Conservation (phyloP, 768 basidiomycete genomes). For the Amyloporia xantha region DNA sequence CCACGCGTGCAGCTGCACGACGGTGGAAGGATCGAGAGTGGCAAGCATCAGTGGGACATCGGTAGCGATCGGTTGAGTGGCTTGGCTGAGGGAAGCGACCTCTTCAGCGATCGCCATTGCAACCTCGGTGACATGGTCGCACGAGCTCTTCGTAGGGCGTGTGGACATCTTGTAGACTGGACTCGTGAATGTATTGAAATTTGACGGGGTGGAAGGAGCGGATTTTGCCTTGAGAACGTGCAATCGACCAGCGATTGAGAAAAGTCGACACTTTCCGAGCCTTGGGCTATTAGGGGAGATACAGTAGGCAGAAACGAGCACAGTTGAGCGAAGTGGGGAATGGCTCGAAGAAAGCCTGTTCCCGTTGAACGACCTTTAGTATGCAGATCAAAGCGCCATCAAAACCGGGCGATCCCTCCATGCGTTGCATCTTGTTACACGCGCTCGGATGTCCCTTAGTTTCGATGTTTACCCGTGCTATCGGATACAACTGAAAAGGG, state of each 20-base stretch:
- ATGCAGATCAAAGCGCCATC: background rate
- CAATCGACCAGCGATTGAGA: background rate
- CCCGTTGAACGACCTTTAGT: too few species aligned
- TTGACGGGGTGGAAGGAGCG: background rate
- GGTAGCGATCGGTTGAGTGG: slow-evolving; percentile 20
- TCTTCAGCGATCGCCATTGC: slow-evolving; percentile 30
- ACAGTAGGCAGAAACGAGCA: background rate
- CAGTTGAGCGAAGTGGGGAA: background rate
- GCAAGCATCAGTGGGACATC: slow-evolving; percentile 28
- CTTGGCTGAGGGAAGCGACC: slow-evolving; percentile 25
- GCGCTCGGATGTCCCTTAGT: background rate
- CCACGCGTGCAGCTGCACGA: slow-evolving; percentile 27
- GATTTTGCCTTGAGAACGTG: background rate
- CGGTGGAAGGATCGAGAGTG: slow-evolving; percentile 27
- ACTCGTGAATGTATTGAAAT: background rate
- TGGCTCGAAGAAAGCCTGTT: background rate
- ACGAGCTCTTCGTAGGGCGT: background rate
- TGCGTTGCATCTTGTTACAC: background rate
- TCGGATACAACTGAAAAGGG: background rate
- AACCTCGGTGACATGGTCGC: slow-evolving; percentile 14
- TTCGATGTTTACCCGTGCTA: background rate
- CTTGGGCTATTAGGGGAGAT: background rate
- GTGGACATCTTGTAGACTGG: background rate
- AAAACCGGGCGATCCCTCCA: background rate
- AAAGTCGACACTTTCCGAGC: background rate